These are phyloP conservation scores for Brachypodium distachyon DNA, from an alignment of 202 grass and related monocot genomes.

Conservation along the genomic window DNA sequence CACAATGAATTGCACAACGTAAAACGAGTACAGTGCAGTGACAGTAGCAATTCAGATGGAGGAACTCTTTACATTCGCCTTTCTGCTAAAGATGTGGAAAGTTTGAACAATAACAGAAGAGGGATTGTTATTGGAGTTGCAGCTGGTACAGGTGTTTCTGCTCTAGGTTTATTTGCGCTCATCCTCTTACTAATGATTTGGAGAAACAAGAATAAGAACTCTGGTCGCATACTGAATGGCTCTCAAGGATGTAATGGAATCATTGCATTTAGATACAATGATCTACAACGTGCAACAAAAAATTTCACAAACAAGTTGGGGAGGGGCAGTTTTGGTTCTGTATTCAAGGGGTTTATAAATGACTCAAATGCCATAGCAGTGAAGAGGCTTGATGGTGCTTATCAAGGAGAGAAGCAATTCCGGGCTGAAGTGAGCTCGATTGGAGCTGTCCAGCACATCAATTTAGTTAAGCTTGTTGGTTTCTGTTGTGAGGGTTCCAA, in stretches of 20 bases:
- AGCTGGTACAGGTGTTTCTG: neutral
- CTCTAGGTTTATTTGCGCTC: neutral
- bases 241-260: neutral
- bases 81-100: neutral
- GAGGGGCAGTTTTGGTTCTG: constrained; percentile 31
- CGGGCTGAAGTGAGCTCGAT: constrained; percentile 44
- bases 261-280: constrained; percentile 5
- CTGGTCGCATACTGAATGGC: neutral
- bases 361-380: constrained; percentile 30
- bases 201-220: neutral
- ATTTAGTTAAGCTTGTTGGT: constrained; percentile 31
- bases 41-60: neutral
- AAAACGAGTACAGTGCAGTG: neutral
- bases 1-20: neutral
- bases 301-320: constrained; percentile 39
- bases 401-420: constrained; percentile 53
- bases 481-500: constrained; percentile 20
- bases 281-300: constrained; percentile 26
- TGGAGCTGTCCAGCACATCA: constrained; percentile 40
- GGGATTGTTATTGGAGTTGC: neutral
- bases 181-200: neutral
- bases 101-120: neutral
- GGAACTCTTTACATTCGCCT: neutral
- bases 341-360: constrained; percentile 28
- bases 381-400: constrained; percentile 26